Conservation (phyloP, 495 filamentous ascomycete species). For the Tuber calosporum region DNA sequence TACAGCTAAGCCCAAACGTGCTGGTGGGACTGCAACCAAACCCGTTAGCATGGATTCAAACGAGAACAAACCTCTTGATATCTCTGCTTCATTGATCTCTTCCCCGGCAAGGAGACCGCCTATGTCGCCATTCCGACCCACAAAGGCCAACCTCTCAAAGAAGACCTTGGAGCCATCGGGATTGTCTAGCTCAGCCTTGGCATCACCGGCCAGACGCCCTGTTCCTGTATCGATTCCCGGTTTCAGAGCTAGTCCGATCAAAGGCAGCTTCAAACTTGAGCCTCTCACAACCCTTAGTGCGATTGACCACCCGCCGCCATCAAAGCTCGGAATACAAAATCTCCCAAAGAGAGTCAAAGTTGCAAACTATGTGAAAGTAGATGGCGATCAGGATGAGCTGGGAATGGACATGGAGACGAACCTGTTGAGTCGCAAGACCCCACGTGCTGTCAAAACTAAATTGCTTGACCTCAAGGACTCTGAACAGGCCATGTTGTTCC, state of each 20-base stretch:
- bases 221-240: not conserved
- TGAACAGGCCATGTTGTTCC: not conserved
- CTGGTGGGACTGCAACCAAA: not conserved
- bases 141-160: constrained; percentile 7
- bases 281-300: constrained; percentile 5
- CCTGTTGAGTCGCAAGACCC: constrained; percentile 17
- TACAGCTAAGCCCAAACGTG: constrained; percentile 31
- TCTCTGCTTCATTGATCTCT: constrained; percentile 27
- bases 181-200: constrained; percentile 7
- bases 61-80: constrained; percentile 23
- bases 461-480: not conserved
- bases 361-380: constrained; percentile 2
- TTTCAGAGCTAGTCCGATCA: constrained; percentile 13
- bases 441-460: constrained; percentile 11
- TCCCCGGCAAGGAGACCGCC: constrained; percentile 35
- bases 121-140: constrained; percentile 23
- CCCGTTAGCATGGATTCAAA: not conserved
- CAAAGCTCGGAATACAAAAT: constrained; percentile 16
- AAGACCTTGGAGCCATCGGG: not conserved
- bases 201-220: constrained; percentile 28
- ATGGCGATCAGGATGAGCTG: constrained; percentile 26
- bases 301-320: constrained; percentile 14
- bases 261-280: constrained; percentile 4
- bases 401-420: constrained; percentile 28
- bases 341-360: constrained; percentile 25